Conservation (phyloP, 768 basidiomycete genomes). For the Russula dissimulans region DNA sequence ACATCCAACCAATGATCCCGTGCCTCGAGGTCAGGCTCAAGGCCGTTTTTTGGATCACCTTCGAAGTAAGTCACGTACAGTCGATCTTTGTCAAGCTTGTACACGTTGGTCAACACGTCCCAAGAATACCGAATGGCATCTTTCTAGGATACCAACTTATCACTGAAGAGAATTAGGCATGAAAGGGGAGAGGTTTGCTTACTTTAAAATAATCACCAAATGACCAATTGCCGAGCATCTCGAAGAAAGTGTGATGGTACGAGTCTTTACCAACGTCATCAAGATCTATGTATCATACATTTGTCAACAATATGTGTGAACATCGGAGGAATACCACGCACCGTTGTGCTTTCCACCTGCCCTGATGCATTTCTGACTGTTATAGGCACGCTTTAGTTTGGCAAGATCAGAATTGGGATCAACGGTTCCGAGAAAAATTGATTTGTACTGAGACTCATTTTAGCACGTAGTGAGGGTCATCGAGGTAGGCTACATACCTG, state of each 20-base stretch:
- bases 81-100: slow-evolving; percentile 78
- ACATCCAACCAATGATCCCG: slow-evolving; percentile 81
- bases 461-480: not conserved
- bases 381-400: slow-evolving; percentile 88
- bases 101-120: slow-evolving; percentile 88
- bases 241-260: slow-evolving; percentile 97
- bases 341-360: slow-evolving; percentile 99
- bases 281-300: slow-evolving; percentile 49
- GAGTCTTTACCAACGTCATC: slow-evolving; percentile 99
- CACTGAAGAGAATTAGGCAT: not conserved
- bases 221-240: slow-evolving; percentile 99
- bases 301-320: slow-evolving; percentile 1
- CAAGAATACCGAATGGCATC: slow-evolving; percentile 91
- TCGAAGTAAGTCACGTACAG: slow-evolving; percentile 98
- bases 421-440: slow-evolving; percentile 95
- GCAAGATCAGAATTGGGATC: slow-evolving; percentile 90
- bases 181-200: slow-evolving; percentile 3
- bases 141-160: slow-evolving; percentile 41
- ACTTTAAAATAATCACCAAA: slow-evolving; percentile 99
- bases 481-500: slow-evolving; percentile 41
- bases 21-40: slow-evolving; percentile 85
- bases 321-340: slow-evolving; percentile 25
- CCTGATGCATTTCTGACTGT: slow-evolving; percentile 96
- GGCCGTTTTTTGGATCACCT: slow-evolving; percentile 75
- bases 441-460: slow-evolving; percentile 63